A percentile compares a stretch with the other conserved stretches of the same genome.
Evolutionary conservation across 345 rosid genomes (phyloP).

Genomic region (Erucastrum elatum): DNA sequence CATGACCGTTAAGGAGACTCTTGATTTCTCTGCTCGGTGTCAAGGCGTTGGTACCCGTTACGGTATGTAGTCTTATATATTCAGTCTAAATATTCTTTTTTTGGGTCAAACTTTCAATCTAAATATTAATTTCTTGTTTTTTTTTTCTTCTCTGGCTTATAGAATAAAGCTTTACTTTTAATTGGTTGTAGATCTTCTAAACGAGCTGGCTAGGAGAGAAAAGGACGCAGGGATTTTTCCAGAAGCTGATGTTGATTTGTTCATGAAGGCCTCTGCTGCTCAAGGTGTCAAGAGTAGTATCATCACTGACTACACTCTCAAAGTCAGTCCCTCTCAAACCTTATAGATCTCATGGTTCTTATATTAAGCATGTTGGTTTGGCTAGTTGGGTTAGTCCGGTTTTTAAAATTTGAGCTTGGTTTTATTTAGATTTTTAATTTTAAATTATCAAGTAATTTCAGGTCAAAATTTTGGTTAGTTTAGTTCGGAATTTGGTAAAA

Average conservation of each 20-base stretch:
- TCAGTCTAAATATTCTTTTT: no score
- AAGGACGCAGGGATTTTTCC: slow-evolving; percentile 77
- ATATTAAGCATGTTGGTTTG: not conserved
- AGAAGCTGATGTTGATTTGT: slow-evolving; percentile 79
- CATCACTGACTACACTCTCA: slow-evolving; percentile 70
- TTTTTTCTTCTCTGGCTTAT: not conserved
- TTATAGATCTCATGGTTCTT: not conserved
- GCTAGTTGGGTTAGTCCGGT: not conserved
- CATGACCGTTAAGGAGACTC: slow-evolving; percentile 83
- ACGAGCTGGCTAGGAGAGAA: slow-evolving; percentile 83
- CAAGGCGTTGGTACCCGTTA: slow-evolving; percentile 80
- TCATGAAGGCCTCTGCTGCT: slow-evolving; percentile 91
- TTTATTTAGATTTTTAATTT: no score
- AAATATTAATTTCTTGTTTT: not conserved
- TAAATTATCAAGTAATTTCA: no score
- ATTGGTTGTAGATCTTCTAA: slow-evolving; percentile 53
- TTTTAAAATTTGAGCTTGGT: no score
- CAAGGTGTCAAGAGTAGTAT: slow-evolving; percentile 63
- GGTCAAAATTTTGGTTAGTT: no score
- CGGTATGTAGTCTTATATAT: slow-evolving; percentile 47
- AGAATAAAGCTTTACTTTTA: not conserved
- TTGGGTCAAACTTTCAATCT: not conserved
- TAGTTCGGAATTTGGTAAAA: no score
- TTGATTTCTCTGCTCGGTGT: slow-evolving; percentile 84
- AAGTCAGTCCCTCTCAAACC: slow-evolving; percentile 41